Evolutionary conservation across 2,329 filamentous ascomycete species (phyloP).

Genomic region (Arthroderma sp.): DNA sequence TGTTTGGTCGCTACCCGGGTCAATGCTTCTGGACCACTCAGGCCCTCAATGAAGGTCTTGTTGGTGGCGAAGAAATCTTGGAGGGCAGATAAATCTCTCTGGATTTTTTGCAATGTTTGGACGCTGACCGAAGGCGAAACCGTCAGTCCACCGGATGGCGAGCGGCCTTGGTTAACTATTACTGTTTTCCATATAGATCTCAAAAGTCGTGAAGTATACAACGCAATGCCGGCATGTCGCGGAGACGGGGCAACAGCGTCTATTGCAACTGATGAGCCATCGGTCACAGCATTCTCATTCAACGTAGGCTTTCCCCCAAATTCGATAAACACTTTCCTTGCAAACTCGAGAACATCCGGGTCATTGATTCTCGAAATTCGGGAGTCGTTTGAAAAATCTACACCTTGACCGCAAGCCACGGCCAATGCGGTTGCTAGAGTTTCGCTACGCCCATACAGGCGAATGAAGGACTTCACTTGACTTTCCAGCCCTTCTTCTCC

Average conservation of each 20-base stretch:
- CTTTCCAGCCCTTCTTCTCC: constrained; percentile 64
- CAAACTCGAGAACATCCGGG: constrained; percentile 71
- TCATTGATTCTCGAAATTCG: constrained; percentile 62
- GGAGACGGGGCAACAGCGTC: constrained; percentile 81
- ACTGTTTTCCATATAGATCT: constrained; percentile 75
- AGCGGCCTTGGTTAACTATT: constrained; percentile 48
- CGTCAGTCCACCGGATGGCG: constrained; percentile 46
- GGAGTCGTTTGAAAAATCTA: constrained; percentile 60
- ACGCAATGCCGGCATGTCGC: constrained; percentile 71
- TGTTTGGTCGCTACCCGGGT: constrained; percentile 65
- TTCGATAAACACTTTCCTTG: constrained; percentile 78
- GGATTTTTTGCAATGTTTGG: constrained; percentile 59
- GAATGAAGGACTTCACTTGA: constrained; percentile 71
- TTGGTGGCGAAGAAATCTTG: constrained; percentile 77
- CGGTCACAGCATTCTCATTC: constrained; percentile 58
- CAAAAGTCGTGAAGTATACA: constrained; percentile 80
- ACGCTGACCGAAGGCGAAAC: constrained; percentile 55
- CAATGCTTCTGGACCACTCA: constrained; percentile 83
- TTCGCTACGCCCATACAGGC: constrained; percentile 75
- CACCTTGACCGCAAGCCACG: constrained; percentile 86
- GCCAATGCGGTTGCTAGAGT: constrained; percentile 82
- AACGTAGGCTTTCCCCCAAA: constrained; percentile 78
- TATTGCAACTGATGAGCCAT: constrained; percentile 50
- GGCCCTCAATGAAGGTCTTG: constrained; percentile 77
- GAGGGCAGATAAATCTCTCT: constrained; percentile 66